Evolutionary conservation across 2,329 filamentous ascomycete species (phyloP).

Genomic region (Trichoderma koningiopsis): DNA sequence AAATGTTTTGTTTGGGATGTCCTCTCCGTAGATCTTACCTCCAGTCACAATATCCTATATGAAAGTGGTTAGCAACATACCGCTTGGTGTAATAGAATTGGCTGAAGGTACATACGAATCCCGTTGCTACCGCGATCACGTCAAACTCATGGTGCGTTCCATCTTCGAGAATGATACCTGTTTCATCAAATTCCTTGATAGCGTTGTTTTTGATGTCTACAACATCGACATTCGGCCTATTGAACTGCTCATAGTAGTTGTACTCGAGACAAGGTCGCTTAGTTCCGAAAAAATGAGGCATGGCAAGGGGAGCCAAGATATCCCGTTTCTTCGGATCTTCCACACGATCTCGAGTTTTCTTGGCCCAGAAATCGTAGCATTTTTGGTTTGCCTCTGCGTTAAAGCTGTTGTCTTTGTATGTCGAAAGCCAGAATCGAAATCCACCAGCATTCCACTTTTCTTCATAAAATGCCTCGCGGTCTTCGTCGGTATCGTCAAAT

Average conservation of each 20-base stretch:
- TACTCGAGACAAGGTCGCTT: constrained; percentile 52
- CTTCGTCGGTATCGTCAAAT: constrained; percentile 54
- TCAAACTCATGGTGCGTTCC: constrained; percentile 48
- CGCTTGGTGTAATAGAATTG: too few species aligned
- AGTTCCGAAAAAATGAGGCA: constrained; percentile 57
- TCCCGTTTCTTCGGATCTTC: constrained; percentile 51
- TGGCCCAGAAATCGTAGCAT: constrained; percentile 58
- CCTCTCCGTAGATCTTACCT: neutral
- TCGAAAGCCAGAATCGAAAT: constrained; percentile 56
- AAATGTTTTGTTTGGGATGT: neutral
- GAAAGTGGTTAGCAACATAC: neutral
- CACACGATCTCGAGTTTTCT: constrained; percentile 53
- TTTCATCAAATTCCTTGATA: constrained; percentile 46
- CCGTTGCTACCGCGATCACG: constrained; percentile 49
- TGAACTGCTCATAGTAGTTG: constrained; percentile 52
- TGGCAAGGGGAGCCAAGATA: constrained; percentile 54
- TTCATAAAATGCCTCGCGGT: constrained; percentile 53
- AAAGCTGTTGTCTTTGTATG: constrained; percentile 56
- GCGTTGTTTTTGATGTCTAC: constrained; percentile 46
- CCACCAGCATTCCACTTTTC: constrained; percentile 54
- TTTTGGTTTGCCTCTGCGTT: constrained; percentile 52
- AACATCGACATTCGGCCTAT: constrained; percentile 46
- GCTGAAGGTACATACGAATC: constrained; percentile 42
- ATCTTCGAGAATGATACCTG: constrained; percentile 44
- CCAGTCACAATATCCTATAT: constrained; percentile 11